These are phyloP conservation scores for Picea sitchensis DNA, from an alignment of 75 land plant species.

Conservation along the genomic window DNA sequence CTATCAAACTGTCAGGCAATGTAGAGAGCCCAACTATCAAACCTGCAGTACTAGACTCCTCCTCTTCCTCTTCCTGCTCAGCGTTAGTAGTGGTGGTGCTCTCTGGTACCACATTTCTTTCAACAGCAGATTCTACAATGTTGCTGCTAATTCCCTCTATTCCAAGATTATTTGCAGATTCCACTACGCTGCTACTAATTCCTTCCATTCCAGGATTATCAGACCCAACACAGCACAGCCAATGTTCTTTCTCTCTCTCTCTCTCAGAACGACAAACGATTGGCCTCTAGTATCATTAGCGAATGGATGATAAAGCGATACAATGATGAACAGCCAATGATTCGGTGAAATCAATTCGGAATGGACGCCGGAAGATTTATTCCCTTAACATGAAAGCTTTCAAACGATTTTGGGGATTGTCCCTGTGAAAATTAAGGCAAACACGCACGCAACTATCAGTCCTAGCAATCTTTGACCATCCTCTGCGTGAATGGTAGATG, in stretches of 20 bases:
- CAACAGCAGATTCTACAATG: background rate
- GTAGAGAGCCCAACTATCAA: background rate
- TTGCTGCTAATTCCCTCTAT: background rate
- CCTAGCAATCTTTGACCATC: background rate
- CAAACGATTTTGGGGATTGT: background rate
- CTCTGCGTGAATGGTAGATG: constrained; percentile 2
- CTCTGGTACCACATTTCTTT: background rate
- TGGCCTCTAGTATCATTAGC: background rate
- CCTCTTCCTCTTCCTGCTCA: background rate
- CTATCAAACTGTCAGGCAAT: too few species aligned
- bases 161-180: background rate
- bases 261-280: background rate
- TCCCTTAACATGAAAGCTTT: background rate
- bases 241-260: background rate
- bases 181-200: background rate
- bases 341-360: too few species aligned
- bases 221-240: background rate
- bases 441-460: background rate
- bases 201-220: background rate
- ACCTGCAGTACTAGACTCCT: background rate
- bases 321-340: background rate
- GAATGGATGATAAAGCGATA: background rate
- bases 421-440: background rate
- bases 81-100: background rate
- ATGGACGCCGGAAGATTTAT: too few species aligned